Conservation (phyloP, 2,329 filamentous ascomycete genomes). For the Chaetothyriales sp. region DNA sequence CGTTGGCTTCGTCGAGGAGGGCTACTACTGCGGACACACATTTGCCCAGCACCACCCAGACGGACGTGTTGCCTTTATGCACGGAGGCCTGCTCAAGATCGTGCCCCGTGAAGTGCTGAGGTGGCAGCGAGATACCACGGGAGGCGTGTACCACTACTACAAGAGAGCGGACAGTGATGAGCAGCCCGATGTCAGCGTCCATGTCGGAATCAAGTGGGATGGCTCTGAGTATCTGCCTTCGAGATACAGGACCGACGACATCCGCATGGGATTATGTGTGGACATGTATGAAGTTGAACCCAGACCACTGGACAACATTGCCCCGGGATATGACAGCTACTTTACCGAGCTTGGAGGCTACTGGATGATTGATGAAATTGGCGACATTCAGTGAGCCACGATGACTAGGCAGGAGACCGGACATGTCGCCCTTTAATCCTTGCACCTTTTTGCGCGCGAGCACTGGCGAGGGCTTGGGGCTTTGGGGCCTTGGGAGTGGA, state of each 20-base stretch:
- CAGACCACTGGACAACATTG: slow-evolving; percentile 15
- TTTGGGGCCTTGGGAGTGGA: too few relatives aligned
- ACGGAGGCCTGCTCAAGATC: slow-evolving; percentile 22
- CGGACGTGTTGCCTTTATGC: slow-evolving; percentile 20
- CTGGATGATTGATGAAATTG: slow-evolving; percentile 18
- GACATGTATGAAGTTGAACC: slow-evolving; percentile 14
- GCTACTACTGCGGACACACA: slow-evolving; percentile 22
- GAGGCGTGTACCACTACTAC: slow-evolving; percentile 21
- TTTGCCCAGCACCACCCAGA: slow-evolving; percentile 24
- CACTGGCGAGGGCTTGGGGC: too few relatives aligned
- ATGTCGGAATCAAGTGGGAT: slow-evolving; percentile 2
- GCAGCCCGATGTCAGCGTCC: slow-evolving; percentile 3
- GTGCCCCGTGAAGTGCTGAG: slow-evolving; percentile 15
- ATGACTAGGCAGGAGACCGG: background rate
- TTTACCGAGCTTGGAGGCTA: slow-evolving; percentile 18
- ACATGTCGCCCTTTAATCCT: background rate
- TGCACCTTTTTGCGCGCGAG: too few relatives aligned
- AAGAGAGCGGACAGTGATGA: slow-evolving; percentile 16
- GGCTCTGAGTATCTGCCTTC: slow-evolving; percentile 3
- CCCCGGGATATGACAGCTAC: slow-evolving; percentile 6
- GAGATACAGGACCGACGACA: slow-evolving; percentile 4
- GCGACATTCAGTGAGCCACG: background rate
- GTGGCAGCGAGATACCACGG: slow-evolving; percentile 17
- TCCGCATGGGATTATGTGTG: slow-evolving; percentile 15
- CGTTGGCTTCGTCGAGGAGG: slow-evolving; percentile 18